Evolutionary conservation across 2,329 filamentous ascomycete genomes (phyloP), one percentile per base, ranked within the genome.

Genomic region (Daldinia sp.): DNA sequence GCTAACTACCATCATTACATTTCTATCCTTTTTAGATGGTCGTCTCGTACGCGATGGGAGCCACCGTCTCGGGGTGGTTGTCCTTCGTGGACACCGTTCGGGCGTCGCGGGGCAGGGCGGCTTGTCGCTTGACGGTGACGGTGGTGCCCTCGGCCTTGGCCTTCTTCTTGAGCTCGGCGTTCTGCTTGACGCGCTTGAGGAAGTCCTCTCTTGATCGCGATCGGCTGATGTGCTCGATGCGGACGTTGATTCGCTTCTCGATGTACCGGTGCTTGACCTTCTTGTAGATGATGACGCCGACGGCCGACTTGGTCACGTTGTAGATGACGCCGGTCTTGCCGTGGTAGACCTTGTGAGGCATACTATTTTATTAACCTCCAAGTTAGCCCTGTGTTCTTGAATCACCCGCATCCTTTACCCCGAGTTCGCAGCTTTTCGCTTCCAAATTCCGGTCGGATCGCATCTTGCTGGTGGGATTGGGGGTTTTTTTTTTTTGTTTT

Each of bases 241-340:
- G 93, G 87, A 99, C 89, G 91, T 97, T 98, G 88, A 99, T 91
- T 84, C 96, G 95, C 94, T 99, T 99, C 93, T 99, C 96, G 84
- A 99, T 89, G 91, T 98, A 99, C 81, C 95, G 93, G 92, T 98
- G 96, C 87, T 94, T 94, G 83, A 99, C 96, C 85, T 97, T 93
- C 91, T 97, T 98, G 92, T 97, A 95, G 87, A 99, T 93, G 87
- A 99, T 98, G 85, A 99, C 92, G 81, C 96, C 96, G 82, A 99
- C 94, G 75, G 96, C 93, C 79, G 90, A 92, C 91, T 98, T 97
- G 86, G 95, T 96, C 80, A 99, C 96, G 89, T 99, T 99, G 93
- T 97, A 97, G 86, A 97, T 87, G 80, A 97, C 93, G 82, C 94
- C 94, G 74, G 94, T 97, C 93, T 98, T 98, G 82, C 95, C 96